Evolutionary conservation across 495 filamentous ascomycete species (phyloP), one percentile per base, ranked within the genome.

Genomic region (Talaromyces wortmannii): DNA sequence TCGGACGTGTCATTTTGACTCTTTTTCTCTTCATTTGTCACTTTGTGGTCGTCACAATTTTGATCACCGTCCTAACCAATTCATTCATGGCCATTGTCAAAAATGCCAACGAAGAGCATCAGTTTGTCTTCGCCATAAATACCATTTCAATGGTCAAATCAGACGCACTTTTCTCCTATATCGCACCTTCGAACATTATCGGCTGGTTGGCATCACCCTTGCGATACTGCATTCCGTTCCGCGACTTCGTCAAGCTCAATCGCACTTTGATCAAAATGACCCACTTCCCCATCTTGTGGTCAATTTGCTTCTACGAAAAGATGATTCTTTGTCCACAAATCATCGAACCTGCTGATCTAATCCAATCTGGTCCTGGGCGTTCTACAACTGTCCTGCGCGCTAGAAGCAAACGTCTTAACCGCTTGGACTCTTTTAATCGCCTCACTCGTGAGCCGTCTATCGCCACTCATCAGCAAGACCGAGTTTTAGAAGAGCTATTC

Each of bases 111-210:
- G 84, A 96, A 63, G 91, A 96, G 68, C 90, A 96, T 67, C 90
- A 95, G 73, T 96, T 96, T 62, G 72, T 95, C 4, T 95, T 97
- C 65, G 90, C 92, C 6, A 87, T 96, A 66, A 96, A 96, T 59
- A 91, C 90, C 6, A 91, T 96, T 40, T 94, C 91, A 4, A 89
- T 97, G 88, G 92, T 96, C 50, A 97, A 97, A 64, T 95, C 90
- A 17, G 91, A 97, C 64, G 87, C 89, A 0, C 75, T 96, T 0
- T 97, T 96, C 72, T 92, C 90, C 12, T 96, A 97, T 61, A 78
- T 95, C 55, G 88, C 90, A 1, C 92, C 92, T 0, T 84, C 85
- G 12, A 97, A 97, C 62, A 84, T 96, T 36, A 74, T 96, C 52
- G 90, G 87, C 32, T 97, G 91, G 92, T 57, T 90, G 3, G 71